These are phyloP conservation scores for Microcyclosporella mali DNA, from an alignment of 2,329 filamentous ascomycete species.

Conservation along the genomic window DNA sequence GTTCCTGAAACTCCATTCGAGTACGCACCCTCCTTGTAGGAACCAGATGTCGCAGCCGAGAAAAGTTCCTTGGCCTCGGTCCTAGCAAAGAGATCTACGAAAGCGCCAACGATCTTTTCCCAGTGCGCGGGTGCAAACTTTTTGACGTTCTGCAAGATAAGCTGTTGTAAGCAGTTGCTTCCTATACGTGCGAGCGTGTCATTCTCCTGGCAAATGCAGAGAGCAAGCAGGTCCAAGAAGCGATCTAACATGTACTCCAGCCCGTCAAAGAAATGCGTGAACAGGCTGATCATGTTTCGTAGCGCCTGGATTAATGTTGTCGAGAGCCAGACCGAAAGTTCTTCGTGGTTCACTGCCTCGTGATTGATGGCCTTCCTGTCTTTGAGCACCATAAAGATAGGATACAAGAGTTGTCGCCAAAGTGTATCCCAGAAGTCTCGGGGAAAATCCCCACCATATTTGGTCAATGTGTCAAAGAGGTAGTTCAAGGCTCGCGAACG, in stretches of 20 bases:
- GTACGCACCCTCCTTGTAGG: constrained; percentile 23
- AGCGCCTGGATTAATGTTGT: constrained; percentile 99
- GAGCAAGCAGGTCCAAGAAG: constrained; percentile 87
- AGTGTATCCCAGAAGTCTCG: constrained; percentile 97
- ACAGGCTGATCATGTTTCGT: constrained; percentile 96
- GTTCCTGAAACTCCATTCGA: constrained; percentile 18
- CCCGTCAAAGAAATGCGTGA: constrained; percentile 96
- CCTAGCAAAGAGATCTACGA: constrained; percentile 89
- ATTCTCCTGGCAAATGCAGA: constrained; percentile 98
- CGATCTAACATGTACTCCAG: constrained; percentile 96
- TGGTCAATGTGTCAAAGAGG: constrained; percentile 88
- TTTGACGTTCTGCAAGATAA: constrained; percentile 91
- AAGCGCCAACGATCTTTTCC: constrained; percentile 89
- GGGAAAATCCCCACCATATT: constrained; percentile 85
- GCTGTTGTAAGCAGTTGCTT: constrained; percentile 93
- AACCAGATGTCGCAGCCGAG: constrained; percentile 59
- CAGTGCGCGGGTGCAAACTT: constrained; percentile 87
- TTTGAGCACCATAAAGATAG: constrained; percentile 96
- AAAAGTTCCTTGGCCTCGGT: constrained; percentile 96
- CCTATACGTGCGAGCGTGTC: constrained; percentile 97
- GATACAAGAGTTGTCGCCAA: constrained; percentile 93
- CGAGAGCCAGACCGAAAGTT: constrained; percentile 95
- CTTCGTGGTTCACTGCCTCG: constrained; percentile 91
- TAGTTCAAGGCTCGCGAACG: constrained; percentile 84
- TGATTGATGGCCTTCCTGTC: constrained; percentile 87